Base-by-base conservation (phyloP, 2,329 filamentous ascomycete species). In the Fonsecaea multimorphosa region DNA sequence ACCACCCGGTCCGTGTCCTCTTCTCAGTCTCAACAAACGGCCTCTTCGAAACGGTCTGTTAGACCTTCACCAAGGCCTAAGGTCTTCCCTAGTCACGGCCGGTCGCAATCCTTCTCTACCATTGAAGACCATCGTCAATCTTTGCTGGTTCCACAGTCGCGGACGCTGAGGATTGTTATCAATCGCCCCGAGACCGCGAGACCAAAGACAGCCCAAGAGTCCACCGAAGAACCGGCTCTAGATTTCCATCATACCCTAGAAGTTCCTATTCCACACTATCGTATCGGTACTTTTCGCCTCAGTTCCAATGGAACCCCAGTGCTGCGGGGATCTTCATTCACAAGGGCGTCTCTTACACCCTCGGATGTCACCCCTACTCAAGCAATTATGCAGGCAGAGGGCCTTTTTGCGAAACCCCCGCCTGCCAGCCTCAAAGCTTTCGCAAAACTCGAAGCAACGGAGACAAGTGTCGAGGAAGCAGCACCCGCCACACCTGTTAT, bases 221-320 rank as follows among this genome's bases (percentile, higher is more conserved):
- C 70, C 70, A 31, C 62, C 4, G 44, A 58, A 8, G 66, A 70
- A 24, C 34, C 22, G 22, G 49, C 61, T 19, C 29, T 75, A 12
- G 72, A 77, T 19, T 77, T 78, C n/a, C 75, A 82, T 44, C 87
- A 86, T 12, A 79, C 87, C 38, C 81, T 96, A 58, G 86, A 93
- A 71, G 85, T 94, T 51, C 84, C 88, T 24, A 96, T 97, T 58
- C 93, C 93, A 38, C 89, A 91, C 63, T 96, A 93, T 83, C 89
- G 89, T 70, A 82, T 97, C 64, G 93, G 93, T 12, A 91, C 89
- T 1, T 92, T 92, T 19, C 87, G 88, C 65, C 96, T 97, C 77
- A 94, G 90, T 69, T 80, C 86, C 60, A 85, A 86, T 71, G 92
- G 92, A 11, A 93, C 90, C 2, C 88, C 91, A 2, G 85, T 92